Conservation (phyloP, 2,329 filamentous ascomycete genomes). For the Penicillium sclerotigenum region DNA sequence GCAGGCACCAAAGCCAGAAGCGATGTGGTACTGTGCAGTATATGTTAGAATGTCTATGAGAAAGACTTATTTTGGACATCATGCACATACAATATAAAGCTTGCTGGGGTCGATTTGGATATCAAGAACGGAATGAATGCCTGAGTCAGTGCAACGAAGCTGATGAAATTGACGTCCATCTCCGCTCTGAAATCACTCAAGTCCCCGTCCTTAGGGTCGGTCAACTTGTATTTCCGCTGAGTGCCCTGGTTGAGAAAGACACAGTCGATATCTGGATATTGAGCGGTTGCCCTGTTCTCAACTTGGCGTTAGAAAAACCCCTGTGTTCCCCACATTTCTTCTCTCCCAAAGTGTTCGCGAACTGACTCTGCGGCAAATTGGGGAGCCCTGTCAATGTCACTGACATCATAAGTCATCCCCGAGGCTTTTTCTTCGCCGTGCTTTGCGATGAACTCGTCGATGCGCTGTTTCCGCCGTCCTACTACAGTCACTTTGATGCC, state of each 20-base stretch:
- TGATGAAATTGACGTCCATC: constrained; percentile 15
- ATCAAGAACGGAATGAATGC: background rate
- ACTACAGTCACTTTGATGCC: background rate
- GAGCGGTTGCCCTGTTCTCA: background rate
- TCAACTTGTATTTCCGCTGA: constrained; percentile 18
- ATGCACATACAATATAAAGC: background rate
- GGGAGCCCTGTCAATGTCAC: background rate
- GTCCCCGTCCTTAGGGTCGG: constrained; percentile 15
- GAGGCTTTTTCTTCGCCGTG: background rate
- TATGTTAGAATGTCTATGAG: background rate
- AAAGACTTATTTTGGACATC: too few species aligned
- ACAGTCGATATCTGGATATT: constrained; percentile 17
- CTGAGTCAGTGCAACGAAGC: constrained; percentile 11
- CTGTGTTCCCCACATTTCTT: background rate
- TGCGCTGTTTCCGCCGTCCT: background rate
- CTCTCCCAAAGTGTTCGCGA: background rate
- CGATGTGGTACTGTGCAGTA: constrained; percentile 36
- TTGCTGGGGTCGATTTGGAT: background rate
- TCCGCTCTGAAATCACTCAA: constrained; percentile 18
- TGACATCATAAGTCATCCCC: background rate
- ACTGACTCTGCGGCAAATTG: constrained; percentile 3
- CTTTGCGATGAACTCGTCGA: background rate
- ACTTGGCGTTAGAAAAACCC: background rate
- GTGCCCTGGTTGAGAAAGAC: constrained; percentile 18
- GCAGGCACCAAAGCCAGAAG: constrained; percentile 50